Evolutionary conservation across 2,329 filamentous ascomycete genomes (phyloP).

Genomic region (Drechslerella dactyloides): DNA sequence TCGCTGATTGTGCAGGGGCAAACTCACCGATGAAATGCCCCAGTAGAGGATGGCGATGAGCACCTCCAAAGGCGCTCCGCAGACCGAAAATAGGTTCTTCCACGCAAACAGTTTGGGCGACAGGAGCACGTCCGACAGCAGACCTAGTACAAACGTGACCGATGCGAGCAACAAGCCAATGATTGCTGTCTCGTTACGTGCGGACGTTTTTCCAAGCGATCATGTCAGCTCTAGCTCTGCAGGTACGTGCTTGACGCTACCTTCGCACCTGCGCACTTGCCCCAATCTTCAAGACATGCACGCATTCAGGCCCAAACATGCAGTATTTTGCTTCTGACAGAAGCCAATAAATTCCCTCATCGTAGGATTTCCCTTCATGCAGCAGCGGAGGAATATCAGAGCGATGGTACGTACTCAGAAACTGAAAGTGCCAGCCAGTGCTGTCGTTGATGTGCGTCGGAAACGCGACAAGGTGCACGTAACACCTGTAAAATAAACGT

Average conservation of each 20-base stretch:
- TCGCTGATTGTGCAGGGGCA: neutral
- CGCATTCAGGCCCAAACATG: no score
- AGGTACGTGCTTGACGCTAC: constrained; percentile 1
- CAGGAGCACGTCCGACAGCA: constrained; percentile 70
- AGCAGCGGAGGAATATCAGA: constrained; percentile 22
- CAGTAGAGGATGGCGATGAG: constrained; percentile 76
- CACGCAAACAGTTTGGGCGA: constrained; percentile 66
- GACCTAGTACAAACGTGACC: constrained; percentile 67
- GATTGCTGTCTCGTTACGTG: constrained; percentile 59
- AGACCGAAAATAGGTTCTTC: constrained; percentile 72
- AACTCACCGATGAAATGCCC: constrained; percentile 65
- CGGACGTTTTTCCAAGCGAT: constrained; percentile 31
- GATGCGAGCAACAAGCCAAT: constrained; percentile 70
- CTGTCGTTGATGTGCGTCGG: constrained; percentile 49
- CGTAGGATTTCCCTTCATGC: constrained; percentile 29
- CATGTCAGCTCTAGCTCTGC: constrained; percentile 49
- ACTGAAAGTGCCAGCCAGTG: constrained; percentile 49
- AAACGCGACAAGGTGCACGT: constrained; percentile 26
- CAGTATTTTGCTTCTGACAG: constrained; percentile 8
- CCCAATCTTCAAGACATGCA: constrained; percentile 27
- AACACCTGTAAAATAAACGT: constrained; percentile 23
- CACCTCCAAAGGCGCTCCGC: constrained; percentile 72
- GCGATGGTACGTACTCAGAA: constrained; percentile 39
- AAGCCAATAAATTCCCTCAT: constrained; percentile 22
- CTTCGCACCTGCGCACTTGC: constrained; percentile 7